phyloP scores from a whole-genome alignment of 352 stramenopile species.

The Salisapilia sapeloensis region DNA sequence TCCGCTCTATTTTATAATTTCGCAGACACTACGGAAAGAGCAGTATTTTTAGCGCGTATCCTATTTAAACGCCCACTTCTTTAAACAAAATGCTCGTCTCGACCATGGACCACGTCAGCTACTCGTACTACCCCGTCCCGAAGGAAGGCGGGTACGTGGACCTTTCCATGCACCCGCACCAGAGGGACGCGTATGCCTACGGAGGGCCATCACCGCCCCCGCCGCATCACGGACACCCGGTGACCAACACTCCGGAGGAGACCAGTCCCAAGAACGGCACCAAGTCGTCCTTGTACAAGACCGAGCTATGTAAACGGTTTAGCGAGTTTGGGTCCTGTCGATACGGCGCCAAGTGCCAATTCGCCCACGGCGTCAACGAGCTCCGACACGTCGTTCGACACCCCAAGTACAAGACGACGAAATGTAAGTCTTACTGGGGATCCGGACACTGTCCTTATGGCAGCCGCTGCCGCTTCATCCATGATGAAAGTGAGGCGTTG shows the following conservation, averaged over 20 bases:
- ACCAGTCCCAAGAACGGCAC: constrained; percentile 73
- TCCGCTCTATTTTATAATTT: not conserved
- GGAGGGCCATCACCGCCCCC: constrained; percentile 12
- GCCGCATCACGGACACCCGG: constrained; percentile 13
- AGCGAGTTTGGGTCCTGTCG: constrained; percentile 76
- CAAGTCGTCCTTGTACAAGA: constrained; percentile 80
- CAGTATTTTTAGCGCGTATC: not conserved
- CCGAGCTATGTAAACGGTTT: constrained; percentile 77
- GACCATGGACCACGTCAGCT: constrained; percentile 71
- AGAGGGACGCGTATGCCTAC: not conserved
- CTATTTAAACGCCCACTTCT: too few species aligned
- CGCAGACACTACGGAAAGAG: not conserved
- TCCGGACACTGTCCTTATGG: constrained; percentile 79
- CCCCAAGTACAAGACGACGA: constrained; percentile 85
- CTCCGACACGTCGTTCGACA: constrained; percentile 73
- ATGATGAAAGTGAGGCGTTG: constrained; percentile 60
- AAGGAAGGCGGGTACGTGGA: constrained; percentile 63
- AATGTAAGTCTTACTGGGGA: constrained; percentile 85
- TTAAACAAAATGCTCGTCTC: constrained; percentile 48
- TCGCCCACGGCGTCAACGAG: constrained; percentile 65
- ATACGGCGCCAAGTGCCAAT: constrained; percentile 82
- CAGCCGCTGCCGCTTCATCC: constrained; percentile 76
- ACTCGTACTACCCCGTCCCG: constrained; percentile 62
- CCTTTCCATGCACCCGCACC: constrained; percentile 24
- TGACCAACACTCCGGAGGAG: constrained; percentile 59